Conservation (phyloP, 352 stramenopile genomes). For the Phytophthora rubi region DNA sequence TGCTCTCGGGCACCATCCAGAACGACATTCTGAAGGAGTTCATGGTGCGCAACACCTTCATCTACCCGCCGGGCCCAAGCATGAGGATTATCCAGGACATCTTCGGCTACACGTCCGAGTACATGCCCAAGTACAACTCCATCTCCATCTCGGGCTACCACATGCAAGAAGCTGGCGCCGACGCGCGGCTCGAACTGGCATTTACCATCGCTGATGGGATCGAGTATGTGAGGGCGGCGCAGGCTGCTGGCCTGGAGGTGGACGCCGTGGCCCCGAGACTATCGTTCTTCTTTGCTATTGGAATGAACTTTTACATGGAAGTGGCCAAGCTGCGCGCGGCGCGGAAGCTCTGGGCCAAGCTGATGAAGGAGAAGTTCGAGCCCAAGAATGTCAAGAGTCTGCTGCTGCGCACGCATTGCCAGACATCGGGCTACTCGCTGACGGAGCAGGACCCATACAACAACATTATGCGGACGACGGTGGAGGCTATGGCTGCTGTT, state of each 20-base stretch:
- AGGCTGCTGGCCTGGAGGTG: slow-evolving; percentile 93
- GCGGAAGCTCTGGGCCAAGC: slow-evolving; percentile 93
- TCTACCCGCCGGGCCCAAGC: slow-evolving; percentile 95
- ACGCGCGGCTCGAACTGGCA: slow-evolving; percentile 94
- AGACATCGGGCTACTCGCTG: slow-evolving; percentile 96
- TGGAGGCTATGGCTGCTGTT: slow-evolving; percentile 91
- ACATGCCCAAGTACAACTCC: slow-evolving; percentile 99
- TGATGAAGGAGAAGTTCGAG: slow-evolving; percentile 94
- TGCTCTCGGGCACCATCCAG: slow-evolving; percentile 87
- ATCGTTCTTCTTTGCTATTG: slow-evolving; percentile 98
- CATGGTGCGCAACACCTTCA: slow-evolving; percentile 98
- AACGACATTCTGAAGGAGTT: slow-evolving; percentile 99
- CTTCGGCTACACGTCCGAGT: slow-evolving; percentile 95
- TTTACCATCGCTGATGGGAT: slow-evolving; percentile 98
- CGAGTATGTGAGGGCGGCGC: slow-evolving; percentile 94
- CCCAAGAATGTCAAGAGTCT: slow-evolving; percentile 95
- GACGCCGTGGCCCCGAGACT: slow-evolving; percentile 94
- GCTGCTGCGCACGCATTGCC: slow-evolving; percentile 96
- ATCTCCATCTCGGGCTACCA: slow-evolving; percentile 98
- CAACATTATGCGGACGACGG: slow-evolving; percentile 97
- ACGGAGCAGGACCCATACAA: slow-evolving; percentile 98
- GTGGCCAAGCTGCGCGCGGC: slow-evolving; percentile 96
- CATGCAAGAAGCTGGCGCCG: slow-evolving; percentile 97
- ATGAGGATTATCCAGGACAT: slow-evolving; percentile 97
- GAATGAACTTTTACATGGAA: slow-evolving; percentile 99